A percentile compares a stretch with the other conserved stretches of the same genome.
Conservation (phyloP, 2,329 filamentous ascomycete genomes). For the Verticillium alfalfae region DNA sequence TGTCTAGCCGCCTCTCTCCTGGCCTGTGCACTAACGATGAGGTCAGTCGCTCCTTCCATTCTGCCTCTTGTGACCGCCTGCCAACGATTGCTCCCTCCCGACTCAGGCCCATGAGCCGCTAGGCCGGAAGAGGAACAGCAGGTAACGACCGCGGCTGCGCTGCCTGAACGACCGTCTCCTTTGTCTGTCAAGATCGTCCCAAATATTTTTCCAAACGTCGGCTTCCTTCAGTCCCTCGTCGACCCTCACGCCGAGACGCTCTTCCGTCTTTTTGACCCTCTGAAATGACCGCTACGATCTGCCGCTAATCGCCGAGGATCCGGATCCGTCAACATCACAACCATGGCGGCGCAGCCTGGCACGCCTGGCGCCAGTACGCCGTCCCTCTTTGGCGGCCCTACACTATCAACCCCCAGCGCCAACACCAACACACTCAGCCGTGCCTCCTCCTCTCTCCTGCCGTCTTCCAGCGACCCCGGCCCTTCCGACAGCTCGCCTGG, state of each 20-base stretch:
- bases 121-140: neutral
- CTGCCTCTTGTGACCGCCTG: neutral
- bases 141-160: neutral
- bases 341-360: neutral
- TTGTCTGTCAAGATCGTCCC: neutral
- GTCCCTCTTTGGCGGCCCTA: conserved; percentile 1
- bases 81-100: neutral
- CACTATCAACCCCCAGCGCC: neutral
- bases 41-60: neutral
- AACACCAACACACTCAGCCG: neutral
- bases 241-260: neutral
- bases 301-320: conserved; percentile 29
- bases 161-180: neutral
- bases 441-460: neutral
- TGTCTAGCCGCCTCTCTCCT: neutral
- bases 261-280: neutral
- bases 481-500: conserved; percentile 43
- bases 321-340: neutral
- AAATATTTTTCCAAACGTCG: neutral
- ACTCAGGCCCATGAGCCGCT: neutral
- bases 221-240: neutral
- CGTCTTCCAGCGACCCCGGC: conserved; percentile 1
- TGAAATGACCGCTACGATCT: neutral
- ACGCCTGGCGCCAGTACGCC: neutral
- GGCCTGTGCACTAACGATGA: neutral